Base-by-base conservation (phyloP, 2,329 filamentous ascomycete genomes). In the Trichoderma asperellum region DNA sequence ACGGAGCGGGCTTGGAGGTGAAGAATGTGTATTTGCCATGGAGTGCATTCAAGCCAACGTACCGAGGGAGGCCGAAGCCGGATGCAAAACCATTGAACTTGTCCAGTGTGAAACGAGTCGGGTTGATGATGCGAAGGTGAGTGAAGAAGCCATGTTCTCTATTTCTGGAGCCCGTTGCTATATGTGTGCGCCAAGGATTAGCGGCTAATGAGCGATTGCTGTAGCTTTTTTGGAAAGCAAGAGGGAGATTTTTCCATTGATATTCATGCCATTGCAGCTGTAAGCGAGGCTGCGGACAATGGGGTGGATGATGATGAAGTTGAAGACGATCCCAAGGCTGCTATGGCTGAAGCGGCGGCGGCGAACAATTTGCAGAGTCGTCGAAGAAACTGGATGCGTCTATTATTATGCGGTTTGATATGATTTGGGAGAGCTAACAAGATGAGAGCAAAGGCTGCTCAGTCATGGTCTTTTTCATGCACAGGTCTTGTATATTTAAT, bases 81-180 rank as follows among this genome's bases (percentile, higher is more conserved):
- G 88, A 91, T 79, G 87, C 87, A 0, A 78, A 83, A 68, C 83
- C 85, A 5, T 77, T 96, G 73, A 82, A 93, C 73, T 74, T 86
- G 71, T 82, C 82, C 59, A 81, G 82, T 55, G 82, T 96, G 49
- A 91, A 87, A 79, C 84, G 91, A 58, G 82, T 95, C 35, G 90
- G 89, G 62, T 83, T 96, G 70, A 94, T 96, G 92, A 91, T 92
- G 84, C 83, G 93, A 77, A 96, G 92, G 92, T 93, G 79, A 70
- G 82, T 21, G 47, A n/a, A 12, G 10, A 27, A 40, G 37, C 37
- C 10, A 12, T 29, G 12, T 56, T 18, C 12, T 18, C 40, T 43
- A n/a, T 35, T 18, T 16, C 16, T 29, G 47, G 34, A 21, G 11
- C 24, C 16, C 40, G 6, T 16, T 34, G 24, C 21, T 29, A 18